Conservation (phyloP, 805 yeast genomes). For the Zygosaccharomyces kombuchaensis region DNA sequence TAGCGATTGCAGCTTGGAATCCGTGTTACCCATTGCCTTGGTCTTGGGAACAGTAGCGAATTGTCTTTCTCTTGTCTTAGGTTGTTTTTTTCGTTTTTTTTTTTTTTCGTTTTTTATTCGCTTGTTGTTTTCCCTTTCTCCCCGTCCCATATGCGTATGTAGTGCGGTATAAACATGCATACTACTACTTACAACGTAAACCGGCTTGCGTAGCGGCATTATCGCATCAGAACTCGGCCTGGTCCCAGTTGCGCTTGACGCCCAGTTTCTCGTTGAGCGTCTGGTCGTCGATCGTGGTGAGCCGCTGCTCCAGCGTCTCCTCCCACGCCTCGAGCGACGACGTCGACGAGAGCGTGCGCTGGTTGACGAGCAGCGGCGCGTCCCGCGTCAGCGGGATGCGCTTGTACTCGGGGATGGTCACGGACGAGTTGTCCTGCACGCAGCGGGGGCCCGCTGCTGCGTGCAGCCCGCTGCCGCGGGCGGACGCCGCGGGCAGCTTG, state of each 20-base stretch:
- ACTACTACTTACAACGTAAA: not conserved
- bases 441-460: slow-evolving; percentile 17
- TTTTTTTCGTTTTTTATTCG: not conserved
- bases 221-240: slow-evolving; percentile 12
- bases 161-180: slow-evolving; percentile 2
- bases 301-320: slow-evolving; percentile 34
- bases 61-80: not conserved
- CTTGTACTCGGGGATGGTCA: slow-evolving; percentile 30
- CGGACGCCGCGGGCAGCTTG: slow-evolving; percentile 12
- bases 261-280: slow-evolving; percentile 25
- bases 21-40: slow-evolving; percentile 62
- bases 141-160: not conserved
- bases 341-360: slow-evolving; percentile 32
- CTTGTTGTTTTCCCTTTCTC: not conserved
- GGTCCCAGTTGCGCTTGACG: slow-evolving; percentile 17
- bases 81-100: not conserved
- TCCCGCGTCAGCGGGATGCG: slow-evolving; percentile 36
- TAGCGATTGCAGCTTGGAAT: slow-evolving; percentile 52
- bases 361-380: slow-evolving; percentile 35
- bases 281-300: slow-evolving; percentile 33
- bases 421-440: slow-evolving; percentile 24
- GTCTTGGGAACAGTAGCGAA: not conserved
- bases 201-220: not conserved
- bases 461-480: slow-evolving; percentile 7
- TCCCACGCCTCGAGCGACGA: slow-evolving; percentile 42